Percentiles rank a stretch among this genome's conserved stretches.
These are phyloP conservation scores for Umbelopsis vinacea DNA, from an alignment of 192 early-diverging fungal genomes.

Conservation along the genomic window DNA sequence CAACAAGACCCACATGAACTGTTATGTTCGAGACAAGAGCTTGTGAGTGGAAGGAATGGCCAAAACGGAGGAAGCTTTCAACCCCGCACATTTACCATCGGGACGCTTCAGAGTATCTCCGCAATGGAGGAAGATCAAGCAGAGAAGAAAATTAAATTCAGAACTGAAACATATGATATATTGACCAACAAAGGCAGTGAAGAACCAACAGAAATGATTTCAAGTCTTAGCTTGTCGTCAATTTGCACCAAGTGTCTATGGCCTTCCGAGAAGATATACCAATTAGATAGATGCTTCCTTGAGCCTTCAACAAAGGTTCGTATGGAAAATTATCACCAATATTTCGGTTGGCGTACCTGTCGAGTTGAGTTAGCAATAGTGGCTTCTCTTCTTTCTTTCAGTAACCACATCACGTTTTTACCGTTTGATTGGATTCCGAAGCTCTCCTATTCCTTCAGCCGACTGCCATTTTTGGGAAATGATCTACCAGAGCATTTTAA, in stretches of 20 bases:
- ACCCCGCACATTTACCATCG: no score
- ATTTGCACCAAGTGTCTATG: background rate
- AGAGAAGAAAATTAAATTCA: no score
- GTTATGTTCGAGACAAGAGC: no score
- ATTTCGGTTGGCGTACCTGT: background rate
- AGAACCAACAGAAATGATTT: background rate
- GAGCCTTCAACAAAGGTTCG: no score
- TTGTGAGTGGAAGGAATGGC: no score
- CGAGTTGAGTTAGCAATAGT: background rate
- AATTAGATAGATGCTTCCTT: no score
- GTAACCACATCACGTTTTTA: background rate
- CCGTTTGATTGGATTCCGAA: conserved; percentile 8
- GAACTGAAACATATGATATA: background rate
- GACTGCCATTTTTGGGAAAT: conserved; percentile 3
- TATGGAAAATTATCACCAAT: no score
- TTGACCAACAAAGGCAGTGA: background rate
- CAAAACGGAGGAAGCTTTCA: no score
- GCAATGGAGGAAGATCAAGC: no score
- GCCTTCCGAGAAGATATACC: background rate
- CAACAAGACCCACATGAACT: no score
- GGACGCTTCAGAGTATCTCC: no score
- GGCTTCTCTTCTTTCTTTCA: background rate
- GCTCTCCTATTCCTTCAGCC: background rate
- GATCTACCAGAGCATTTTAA: background rate
- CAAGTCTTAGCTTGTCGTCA: background rate